Conservation (phyloP, 1,284 basidiomycete genomes). For the Paramarasmius palmivorus region DNA sequence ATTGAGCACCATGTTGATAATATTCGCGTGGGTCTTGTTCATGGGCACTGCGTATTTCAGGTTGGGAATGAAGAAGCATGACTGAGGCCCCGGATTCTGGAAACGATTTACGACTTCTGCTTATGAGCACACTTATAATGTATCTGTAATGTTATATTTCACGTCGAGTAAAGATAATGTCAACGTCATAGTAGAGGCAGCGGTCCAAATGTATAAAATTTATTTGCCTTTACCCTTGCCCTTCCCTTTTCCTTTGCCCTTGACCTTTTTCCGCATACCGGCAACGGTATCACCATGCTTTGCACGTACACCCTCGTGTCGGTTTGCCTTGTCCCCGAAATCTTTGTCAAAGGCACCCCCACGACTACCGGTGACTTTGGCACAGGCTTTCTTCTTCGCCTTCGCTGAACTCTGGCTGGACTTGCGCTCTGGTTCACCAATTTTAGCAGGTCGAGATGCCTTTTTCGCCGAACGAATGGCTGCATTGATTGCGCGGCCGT, state of each 20-base stretch:
- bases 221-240: slow-evolving; percentile 1
- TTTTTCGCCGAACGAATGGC: slow-evolving; percentile 89
- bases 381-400: slow-evolving; percentile 22
- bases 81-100: background rate
- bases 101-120: background rate
- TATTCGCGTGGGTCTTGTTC: slow-evolving; percentile 67
- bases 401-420: slow-evolving; percentile 16
- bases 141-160: background rate
- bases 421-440: slow-evolving; percentile 30
- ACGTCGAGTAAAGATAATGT: background rate
- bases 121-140: too few species aligned
- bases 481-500: slow-evolving; percentile 58
- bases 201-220: background rate
- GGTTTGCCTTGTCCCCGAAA: slow-evolving; percentile 32
- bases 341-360: slow-evolving; percentile 43
- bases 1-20: slow-evolving; percentile 45
- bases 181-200: background rate
- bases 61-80: slow-evolving; percentile 41
- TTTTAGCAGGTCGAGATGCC: slow-evolving; percentile 55
- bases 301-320: slow-evolving; percentile 45
- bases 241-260: slow-evolving; percentile 12
- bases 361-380: slow-evolving; percentile 23
- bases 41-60: slow-evolving; percentile 60
- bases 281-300: slow-evolving; percentile 49
- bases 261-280: slow-evolving; percentile 49